Evolutionary conservation across 495 filamentous ascomycete genomes (phyloP).

Genomic region (Xylaria telfairii): DNA sequence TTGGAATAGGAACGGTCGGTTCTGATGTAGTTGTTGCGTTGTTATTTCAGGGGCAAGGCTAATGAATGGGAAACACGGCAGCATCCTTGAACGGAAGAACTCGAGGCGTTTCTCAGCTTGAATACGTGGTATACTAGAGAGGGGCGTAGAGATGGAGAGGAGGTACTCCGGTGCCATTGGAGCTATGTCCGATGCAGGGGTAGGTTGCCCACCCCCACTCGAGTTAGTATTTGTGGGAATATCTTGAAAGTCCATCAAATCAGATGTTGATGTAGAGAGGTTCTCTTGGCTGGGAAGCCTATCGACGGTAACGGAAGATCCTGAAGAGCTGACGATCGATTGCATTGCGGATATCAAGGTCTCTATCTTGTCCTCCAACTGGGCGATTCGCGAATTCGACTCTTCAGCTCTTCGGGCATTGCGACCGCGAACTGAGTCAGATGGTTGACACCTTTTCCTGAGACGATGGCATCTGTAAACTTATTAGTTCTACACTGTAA

Average conservation of each 20-base stretch:
- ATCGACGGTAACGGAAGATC: not conserved
- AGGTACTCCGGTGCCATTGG: not conserved
- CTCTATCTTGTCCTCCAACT: conserved; percentile 61
- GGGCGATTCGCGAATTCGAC: conserved; percentile 39
- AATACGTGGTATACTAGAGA: not conserved
- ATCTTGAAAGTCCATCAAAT: not conserved
- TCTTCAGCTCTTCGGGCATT: conserved; percentile 34
- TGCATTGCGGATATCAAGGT: conserved; percentile 54
- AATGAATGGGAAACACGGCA: conserved; percentile 53
- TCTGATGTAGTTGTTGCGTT: conserved; percentile 47
- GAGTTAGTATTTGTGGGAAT: not conserved
- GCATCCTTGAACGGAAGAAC: conserved; percentile 50
- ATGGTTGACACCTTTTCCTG: conserved; percentile 52
- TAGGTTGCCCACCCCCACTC: not conserved
- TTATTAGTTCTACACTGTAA: too few species aligned
- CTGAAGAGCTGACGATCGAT: conserved; percentile 27
- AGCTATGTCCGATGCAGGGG: not conserved
- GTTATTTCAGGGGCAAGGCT: conserved; percentile 48
- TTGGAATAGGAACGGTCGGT: conserved; percentile 56
- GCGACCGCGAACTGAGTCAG: conserved; percentile 46
- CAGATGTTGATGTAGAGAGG: not conserved
- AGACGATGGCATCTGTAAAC: conserved; percentile 52
- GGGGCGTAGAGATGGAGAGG: not conserved
- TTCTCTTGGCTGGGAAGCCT: not conserved
- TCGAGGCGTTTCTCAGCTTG: conserved; percentile 46